Conservation (phyloP, 2,329 filamentous ascomycete species). For the Pyrenochaeta sp. region DNA sequence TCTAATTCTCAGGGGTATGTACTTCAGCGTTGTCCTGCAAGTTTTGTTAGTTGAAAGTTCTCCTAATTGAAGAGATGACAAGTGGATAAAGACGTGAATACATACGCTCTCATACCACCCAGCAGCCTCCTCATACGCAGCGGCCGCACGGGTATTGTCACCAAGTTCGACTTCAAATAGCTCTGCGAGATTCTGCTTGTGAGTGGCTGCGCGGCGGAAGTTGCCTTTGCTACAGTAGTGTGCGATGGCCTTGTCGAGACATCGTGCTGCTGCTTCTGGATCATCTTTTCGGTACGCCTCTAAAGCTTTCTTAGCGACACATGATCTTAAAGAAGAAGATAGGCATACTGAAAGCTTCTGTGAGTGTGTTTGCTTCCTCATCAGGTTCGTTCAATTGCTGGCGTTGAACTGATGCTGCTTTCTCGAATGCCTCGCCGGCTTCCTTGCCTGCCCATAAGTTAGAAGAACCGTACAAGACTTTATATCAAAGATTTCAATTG, state of each 20-base stretch:
- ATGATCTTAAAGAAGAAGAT: too few relatives aligned
- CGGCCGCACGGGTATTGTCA: constrained; percentile 79
- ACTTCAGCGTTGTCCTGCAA: constrained; percentile 49
- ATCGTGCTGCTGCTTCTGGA: constrained; percentile 82
- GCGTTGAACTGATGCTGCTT: constrained; percentile 79
- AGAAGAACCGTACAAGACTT: not conserved
- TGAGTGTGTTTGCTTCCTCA: constrained; percentile 86
- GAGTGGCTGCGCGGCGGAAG: constrained; percentile 86
- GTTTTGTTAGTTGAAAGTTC: constrained; percentile 20
- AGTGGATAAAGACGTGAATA: constrained; percentile 6
- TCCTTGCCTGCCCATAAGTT: constrained; percentile 71
- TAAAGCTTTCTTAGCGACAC: constrained; percentile 23
- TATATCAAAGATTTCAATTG: not conserved
- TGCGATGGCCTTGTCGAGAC: constrained; percentile 79
- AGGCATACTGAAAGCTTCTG: constrained; percentile 79
- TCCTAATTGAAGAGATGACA: not conserved
- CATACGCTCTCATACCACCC: constrained; percentile 77
- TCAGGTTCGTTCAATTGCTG: constrained; percentile 88
- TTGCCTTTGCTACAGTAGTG: constrained; percentile 92
- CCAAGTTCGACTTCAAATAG: constrained; percentile 83
- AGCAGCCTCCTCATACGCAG: constrained; percentile 85
- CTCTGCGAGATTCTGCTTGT: constrained; percentile 89
- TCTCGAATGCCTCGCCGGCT: constrained; percentile 86
- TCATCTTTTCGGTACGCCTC: constrained; percentile 87
- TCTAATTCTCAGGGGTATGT: constrained; percentile 6